Evolutionary conservation across 108 stramenopile species (phyloP).

Genomic region (Pseudonitzschia pungens): DNA sequence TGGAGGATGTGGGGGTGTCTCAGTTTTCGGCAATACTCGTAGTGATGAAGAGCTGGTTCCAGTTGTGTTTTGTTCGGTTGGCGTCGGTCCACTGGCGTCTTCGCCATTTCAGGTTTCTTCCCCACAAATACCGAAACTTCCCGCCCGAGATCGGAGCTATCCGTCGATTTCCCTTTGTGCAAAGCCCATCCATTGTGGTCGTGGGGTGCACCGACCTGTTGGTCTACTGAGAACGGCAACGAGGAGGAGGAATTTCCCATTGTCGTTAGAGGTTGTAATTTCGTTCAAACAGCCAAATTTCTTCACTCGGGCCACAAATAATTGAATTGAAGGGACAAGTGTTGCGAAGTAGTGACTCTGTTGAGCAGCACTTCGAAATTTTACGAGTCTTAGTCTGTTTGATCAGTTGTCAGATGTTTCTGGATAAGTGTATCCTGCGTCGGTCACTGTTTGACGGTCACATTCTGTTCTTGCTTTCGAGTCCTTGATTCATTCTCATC

Average conservation of each 20-base stretch:
- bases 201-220: constrained; percentile 51
- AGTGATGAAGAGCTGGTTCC: constrained; percentile 80
- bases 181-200: constrained; percentile 74
- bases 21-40: constrained; percentile 65
- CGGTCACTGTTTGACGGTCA: too few relatives aligned
- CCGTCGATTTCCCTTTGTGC: constrained; percentile 62
- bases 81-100: constrained; percentile 42
- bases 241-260: constrained; percentile 79
- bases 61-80: constrained; percentile 51
- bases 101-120: constrained; percentile 60
- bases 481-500: too few relatives aligned
- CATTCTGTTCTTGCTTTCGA: too few relatives aligned
- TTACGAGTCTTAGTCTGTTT: too few relatives aligned
- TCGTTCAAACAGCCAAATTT: background rate
- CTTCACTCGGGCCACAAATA: too few relatives aligned
- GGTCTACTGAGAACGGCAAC: constrained; percentile 73
- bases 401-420: too few relatives aligned
- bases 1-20: constrained; percentile 79
- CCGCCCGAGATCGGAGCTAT: constrained; percentile 41
- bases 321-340: too few relatives aligned
- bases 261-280: background rate
- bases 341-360: too few relatives aligned
- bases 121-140: constrained; percentile 75
- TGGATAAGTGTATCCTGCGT: too few relatives aligned
- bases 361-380: too few relatives aligned